Conservation (phyloP, 768 basidiomycete species). For the Russula dissimulans region DNA sequence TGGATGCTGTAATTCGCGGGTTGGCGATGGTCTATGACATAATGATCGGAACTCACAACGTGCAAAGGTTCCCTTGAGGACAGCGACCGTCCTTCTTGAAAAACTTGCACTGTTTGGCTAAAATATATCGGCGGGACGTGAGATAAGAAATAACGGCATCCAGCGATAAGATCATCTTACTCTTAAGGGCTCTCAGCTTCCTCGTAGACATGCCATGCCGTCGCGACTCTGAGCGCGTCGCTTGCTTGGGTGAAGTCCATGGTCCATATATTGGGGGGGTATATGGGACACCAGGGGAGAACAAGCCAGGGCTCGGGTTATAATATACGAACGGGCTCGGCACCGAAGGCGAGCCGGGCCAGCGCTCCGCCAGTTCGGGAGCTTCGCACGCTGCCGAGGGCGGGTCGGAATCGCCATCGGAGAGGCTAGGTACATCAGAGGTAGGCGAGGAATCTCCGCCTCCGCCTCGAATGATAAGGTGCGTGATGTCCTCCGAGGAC, state of each 20-base stretch:
- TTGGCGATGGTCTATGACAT: background rate
- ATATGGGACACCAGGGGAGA: conserved; percentile 7
- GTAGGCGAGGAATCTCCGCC: background rate
- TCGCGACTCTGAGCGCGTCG: conserved; percentile 1
- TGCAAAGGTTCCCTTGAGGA: conserved; percentile 15
- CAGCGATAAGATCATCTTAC: background rate
- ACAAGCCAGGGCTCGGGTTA: conserved; percentile 2
- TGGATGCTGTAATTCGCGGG: conserved; percentile 5
- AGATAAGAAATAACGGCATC: background rate
- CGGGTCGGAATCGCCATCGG: conserved; percentile 14
- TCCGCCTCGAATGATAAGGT: conserved; percentile 3
- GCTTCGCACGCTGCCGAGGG: conserved; percentile 12
- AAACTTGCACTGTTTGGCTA: conserved; percentile 20
- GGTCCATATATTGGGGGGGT: background rate
- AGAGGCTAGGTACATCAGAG: conserved; percentile 16
- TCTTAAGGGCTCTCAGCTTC: conserved; percentile 17
- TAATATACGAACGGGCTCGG: conserved; percentile 5
- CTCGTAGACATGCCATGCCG: conserved; percentile 6
- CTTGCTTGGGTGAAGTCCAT: background rate
- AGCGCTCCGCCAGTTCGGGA: conserved; percentile 17
- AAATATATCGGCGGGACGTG: background rate
- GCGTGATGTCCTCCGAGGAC: background rate
- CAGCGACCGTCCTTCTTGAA: conserved; percentile 16
- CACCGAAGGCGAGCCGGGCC: conserved; percentile 9
- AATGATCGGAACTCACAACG: conserved; percentile 11